Evolutionary conservation across 108 stramenopile genomes (phyloP).

Genomic region (Pseudonitzschia delicatissima): DNA sequence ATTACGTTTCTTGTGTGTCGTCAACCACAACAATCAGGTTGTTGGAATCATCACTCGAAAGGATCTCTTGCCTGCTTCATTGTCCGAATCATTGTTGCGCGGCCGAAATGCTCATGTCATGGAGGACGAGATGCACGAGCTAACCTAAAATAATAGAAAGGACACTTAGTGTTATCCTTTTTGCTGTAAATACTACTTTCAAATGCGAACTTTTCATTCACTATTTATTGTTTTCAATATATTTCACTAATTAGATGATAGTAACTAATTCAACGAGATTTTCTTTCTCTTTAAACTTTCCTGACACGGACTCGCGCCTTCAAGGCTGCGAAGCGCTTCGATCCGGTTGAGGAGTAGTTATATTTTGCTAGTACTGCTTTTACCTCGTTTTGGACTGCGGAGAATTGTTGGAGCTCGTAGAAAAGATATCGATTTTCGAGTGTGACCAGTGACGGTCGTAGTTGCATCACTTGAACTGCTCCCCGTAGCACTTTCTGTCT

Average conservation of each 20-base stretch:
- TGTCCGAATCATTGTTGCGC: constrained; percentile 72
- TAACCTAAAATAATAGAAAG: not conserved
- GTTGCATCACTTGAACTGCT: constrained; percentile 8
- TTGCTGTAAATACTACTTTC: too few relatives aligned
- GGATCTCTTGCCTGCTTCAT: constrained; percentile 74
- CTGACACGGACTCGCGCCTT: not conserved
- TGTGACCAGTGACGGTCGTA: not conserved
- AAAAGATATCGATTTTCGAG: too few relatives aligned
- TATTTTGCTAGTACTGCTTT: not conserved
- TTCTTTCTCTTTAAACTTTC: not conserved
- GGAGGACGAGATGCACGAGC: constrained; percentile 26
- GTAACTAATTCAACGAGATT: too few relatives aligned
- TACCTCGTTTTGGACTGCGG: not conserved
- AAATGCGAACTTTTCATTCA: not conserved
- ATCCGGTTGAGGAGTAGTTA: not conserved
- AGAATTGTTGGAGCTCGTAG: not conserved
- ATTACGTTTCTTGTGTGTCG: constrained; percentile 91
- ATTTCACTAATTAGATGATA: not conserved
- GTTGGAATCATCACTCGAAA: constrained; percentile 88
- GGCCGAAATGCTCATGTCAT: constrained; percentile 74
- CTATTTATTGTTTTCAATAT: not conserved
- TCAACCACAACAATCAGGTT: constrained; percentile 90
- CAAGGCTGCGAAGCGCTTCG: not conserved
- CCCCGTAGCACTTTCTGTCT: not conserved
- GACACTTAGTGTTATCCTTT: not conserved